These are phyloP conservation scores for Erodium chrysanthum DNA, from an alignment of 441 rosid genomes.

Conservation along the genomic window DNA sequence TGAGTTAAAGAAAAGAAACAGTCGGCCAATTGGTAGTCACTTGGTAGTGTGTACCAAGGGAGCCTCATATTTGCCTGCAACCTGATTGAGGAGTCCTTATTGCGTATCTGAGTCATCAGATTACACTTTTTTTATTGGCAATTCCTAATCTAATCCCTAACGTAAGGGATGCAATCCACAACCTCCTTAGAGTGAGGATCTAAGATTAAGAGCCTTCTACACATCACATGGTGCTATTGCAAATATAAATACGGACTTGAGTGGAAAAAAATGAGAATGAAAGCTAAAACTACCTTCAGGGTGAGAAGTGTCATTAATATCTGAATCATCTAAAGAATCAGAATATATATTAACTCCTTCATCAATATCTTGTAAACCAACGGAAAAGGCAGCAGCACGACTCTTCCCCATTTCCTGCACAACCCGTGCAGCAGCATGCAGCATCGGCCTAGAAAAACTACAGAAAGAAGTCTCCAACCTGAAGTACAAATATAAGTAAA, in stretches of 20 bases:
- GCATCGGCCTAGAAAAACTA: constrained; percentile 97
- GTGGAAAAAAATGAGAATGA: not conserved
- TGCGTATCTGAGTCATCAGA: not conserved
- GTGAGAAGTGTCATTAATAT: constrained; percentile 65
- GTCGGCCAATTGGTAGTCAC: not conserved
- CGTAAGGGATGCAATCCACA: not conserved
- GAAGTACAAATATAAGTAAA: constrained; percentile 12
- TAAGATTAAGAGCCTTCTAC: not conserved
- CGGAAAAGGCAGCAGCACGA: constrained; percentile 91
- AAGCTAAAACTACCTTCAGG: constrained; percentile 50
- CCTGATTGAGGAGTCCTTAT: not conserved
- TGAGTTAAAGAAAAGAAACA: not conserved
- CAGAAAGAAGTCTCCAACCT: constrained; percentile 99
- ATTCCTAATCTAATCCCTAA: too few relatives aligned
- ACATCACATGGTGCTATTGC: not conserved
- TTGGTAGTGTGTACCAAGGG: constrained; percentile 1
- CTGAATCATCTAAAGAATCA: constrained; percentile 62
- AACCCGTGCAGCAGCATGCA: constrained; percentile 98
- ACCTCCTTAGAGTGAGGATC: not conserved
- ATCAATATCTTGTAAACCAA: constrained; percentile 91
- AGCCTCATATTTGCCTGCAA: not conserved
- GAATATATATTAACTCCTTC: constrained; percentile 67
- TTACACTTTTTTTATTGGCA: not conserved
- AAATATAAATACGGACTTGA: constrained; percentile 1
- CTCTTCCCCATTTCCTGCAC: constrained; percentile 99